These are phyloP conservation scores for Oryza punctata DNA, from an alignment of 176 grass and related monocot genomes.

Conservation along the genomic window DNA sequence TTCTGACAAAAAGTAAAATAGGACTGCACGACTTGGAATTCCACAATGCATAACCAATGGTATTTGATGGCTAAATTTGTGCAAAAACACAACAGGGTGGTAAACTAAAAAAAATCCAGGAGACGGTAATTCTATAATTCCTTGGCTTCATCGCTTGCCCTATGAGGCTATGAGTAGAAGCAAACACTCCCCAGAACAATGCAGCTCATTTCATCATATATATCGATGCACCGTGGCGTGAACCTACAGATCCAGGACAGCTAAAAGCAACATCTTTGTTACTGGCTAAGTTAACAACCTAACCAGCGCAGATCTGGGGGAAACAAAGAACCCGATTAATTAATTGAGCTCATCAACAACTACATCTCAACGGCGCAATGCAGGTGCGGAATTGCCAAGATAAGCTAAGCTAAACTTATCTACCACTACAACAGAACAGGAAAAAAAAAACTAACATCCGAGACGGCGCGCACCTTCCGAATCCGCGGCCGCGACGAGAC, in stretches of 20 bases:
- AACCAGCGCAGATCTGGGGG: slow-evolving; percentile 35
- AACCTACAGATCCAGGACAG: not conserved
- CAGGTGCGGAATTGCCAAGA: slow-evolving; percentile 2
- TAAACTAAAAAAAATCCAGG: not conserved
- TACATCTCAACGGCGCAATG: slow-evolving; percentile 28
- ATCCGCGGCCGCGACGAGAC: not conserved
- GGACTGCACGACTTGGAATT: not conserved
- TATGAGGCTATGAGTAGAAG: not conserved
- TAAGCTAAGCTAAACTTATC: not conserved
- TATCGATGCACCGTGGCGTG: no score
- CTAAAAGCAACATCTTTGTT: not conserved
- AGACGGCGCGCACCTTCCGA: slow-evolving; percentile 9
- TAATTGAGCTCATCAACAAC: not conserved
- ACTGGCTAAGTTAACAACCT: not conserved
- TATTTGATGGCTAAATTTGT: not conserved
- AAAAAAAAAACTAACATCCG: no score
- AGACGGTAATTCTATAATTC: no score
- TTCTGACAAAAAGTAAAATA: not conserved
- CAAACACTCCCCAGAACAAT: not conserved
- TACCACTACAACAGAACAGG: not conserved
- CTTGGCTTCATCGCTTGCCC: not conserved
- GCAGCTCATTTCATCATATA: slow-evolving; percentile 2
- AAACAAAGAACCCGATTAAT: not conserved
- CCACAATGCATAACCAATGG: not conserved
- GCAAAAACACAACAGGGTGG: not conserved